Base-by-base conservation (phyloP, 768 basidiomycete species). In the Pleurotus pulmonarius region DNA sequence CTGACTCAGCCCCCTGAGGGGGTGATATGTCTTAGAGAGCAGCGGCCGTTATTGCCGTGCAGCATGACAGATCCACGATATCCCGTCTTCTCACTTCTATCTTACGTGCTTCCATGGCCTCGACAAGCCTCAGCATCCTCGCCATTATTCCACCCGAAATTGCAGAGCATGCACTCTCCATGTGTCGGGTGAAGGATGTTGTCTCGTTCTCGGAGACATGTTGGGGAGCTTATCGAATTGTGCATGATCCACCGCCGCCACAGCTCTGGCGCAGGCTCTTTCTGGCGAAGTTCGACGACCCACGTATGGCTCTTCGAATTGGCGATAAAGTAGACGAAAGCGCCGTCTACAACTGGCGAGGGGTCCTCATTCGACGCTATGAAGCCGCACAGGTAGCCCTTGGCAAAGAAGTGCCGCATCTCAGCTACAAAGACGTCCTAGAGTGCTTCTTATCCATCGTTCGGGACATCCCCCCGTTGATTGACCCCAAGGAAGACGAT, bases 221-320 rank as follows among this genome's bases (percentile, higher is more conserved):
- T 63, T 73, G 72, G 18, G 61, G 69, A 6, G 78, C 83, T 13
- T 71, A 71, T 60, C 62, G 64, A 40, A 68, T 88, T 46, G 76
- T 88, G 44, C 81, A 83, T 63, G 65, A 71, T 18, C 58, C 73
- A 26, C 58, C 70, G 25, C 83, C 87, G 69, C 78, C 80, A 46
- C 81, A 82, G 64, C 76, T 92, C 40, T 92, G 88, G 88, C 82
- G 84, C 53, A 72, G 80, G 52, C 72, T 90, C 51, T 89, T 86
- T 68, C 78, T 87, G 39, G 56, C 69, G 20, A 76, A 79, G 5
- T 90, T 88, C 66, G 90, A 91, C 64, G 81, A 87, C 62, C 86
- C 86, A n/a, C 73, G 81, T 56, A 65, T 41, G 64, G 70, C n/a
- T 34, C 57, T 49, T 58, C 60, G 18, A 48, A 58, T 41, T 51